Evolutionary conservation across 2,329 filamentous ascomycete genomes (phyloP), one percentile per base, ranked within the genome.

Genomic region (Tolypocladium sp.): DNA sequence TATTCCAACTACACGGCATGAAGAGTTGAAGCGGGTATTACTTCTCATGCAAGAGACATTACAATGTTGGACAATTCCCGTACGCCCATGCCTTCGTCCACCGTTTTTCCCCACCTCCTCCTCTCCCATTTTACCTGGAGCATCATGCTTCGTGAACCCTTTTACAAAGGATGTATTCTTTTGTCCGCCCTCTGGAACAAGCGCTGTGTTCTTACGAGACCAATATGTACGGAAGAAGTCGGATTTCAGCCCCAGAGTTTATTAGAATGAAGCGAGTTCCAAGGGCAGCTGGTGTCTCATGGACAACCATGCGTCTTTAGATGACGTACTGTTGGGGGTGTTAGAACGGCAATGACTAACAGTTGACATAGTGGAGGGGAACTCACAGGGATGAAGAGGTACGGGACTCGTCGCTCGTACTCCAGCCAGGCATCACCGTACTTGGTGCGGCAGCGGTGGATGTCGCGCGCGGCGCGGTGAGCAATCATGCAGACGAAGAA

Each of bases 401-500:
- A 93, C 25, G 91, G 91, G 56, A 92, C 90, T 67, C 81, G 79
- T 75, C 80, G 83, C 77, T 90, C 88, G 69, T 94, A 95, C 77
- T 92, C 86, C 33, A 79, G 75, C 91, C 91, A 95, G 37, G 87
- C 86, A 62, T 90, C 86, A 4, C 90, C 91, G 74, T 96, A 96
- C 79, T 91, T 92, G 68, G 78, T 79, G 62, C 85, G 84, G 74
- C 91, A 96, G 63, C 87, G 82, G 69, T 87, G 79, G 63, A 93
- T 91, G 71, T 96, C 91, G 63, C 91, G 82, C 57, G 77, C 75
- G 13, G 90, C 89, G 60, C 91, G 88, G 74, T 95, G 91, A 3
- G 85, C 79, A 69, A 95, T 94, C 90, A 94, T 94, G 64, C 77
- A 76, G 41, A 79, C 78, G 72, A 96, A 96, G 79, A 96, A 96